These are phyloP conservation scores for Adansonia rubrostipa DNA, from an alignment of 441 rosid species.

Conservation along the genomic window DNA sequence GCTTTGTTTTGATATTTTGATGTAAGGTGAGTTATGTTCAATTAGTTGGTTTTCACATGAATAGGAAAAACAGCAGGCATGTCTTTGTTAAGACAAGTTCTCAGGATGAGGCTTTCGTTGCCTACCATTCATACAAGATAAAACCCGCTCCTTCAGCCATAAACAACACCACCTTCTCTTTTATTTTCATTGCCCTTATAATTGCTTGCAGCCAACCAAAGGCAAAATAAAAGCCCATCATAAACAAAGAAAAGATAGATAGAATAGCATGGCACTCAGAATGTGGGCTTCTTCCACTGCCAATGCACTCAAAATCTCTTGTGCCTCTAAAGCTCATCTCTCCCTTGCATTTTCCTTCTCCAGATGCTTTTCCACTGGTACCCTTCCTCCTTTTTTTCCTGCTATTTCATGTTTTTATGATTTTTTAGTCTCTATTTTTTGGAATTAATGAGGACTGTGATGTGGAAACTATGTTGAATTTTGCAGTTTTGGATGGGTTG, in stretches of 20 bases:
- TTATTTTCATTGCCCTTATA: constrained; percentile 15
- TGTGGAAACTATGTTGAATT: constrained; percentile 17
- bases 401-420: neutral
- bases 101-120: constrained; percentile 78
- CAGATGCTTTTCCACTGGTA: constrained; percentile 89
- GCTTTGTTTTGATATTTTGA: neutral
- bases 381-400: neutral
- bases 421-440: neutral
- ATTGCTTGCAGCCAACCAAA: constrained; percentile 24
- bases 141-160: constrained; percentile 28
- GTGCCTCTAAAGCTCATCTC: constrained; percentile 50
- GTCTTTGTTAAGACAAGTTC: neutral
- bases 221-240: neutral
- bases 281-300: constrained; percentile 98
- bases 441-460: neutral
- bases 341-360: constrained; percentile 63
- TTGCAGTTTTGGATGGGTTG: constrained; percentile 85
- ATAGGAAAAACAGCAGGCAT: constrained; percentile 8
- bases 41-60: neutral
- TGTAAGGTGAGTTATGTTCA: neutral
- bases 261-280: constrained; percentile 71
- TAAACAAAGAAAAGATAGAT: constrained; percentile 24
- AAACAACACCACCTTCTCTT: constrained; percentile 23
- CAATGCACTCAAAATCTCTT: constrained; percentile 76
- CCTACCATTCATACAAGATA: constrained; percentile 82